Base-by-base conservation (phyloP, 129 eudicot species). In the Flaveria sonorensis region DNA sequence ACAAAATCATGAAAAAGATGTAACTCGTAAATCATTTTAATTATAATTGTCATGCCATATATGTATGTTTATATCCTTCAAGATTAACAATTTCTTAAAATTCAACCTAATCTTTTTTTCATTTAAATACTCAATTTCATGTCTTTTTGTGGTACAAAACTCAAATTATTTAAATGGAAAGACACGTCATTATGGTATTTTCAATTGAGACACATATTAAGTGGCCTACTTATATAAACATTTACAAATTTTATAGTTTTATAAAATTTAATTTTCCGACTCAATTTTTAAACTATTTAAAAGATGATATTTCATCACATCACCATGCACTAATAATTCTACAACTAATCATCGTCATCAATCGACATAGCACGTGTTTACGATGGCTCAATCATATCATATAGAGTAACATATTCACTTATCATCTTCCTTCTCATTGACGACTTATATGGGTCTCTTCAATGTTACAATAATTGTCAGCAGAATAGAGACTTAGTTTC, bases 301-400 rank as follows among this genome's bases (percentile, higher is more conserved):
- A 56, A 59, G 70, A 66, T 39, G 71, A 39, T 45, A 45, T 63
- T n/a, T 63, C 20, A 63, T 63, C 69, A 63, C 69, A 30, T 63
- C 69, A 63, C 46, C 69, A 36, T 63, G 23, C 21, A 63, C 23
- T 36, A 63, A 63, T 63, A 63, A 63, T 30, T 30, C 21, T 51
- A 18, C 18, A 62, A 26, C 28, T 67, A 77, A 23, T 77, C 56
- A 42, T 77, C 47, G 32, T 36, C 65, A 77, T 68, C 39, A 30
- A 19, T 78, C 71, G 82, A 78, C 82, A 78, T 46, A 62, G 55
- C 82, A 70, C 76, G 47, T 78, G 77, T 60, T 30, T 59, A 70
- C 52, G 65, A 64, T 64, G 67, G 62, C 71, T 78, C 82, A 46
- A 70, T 78, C 71, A 40, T 42, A 13, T 30, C 40, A 78, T 48